Conservation (phyloP, 306 rosid genomes). For the Rosa persica region DNA sequence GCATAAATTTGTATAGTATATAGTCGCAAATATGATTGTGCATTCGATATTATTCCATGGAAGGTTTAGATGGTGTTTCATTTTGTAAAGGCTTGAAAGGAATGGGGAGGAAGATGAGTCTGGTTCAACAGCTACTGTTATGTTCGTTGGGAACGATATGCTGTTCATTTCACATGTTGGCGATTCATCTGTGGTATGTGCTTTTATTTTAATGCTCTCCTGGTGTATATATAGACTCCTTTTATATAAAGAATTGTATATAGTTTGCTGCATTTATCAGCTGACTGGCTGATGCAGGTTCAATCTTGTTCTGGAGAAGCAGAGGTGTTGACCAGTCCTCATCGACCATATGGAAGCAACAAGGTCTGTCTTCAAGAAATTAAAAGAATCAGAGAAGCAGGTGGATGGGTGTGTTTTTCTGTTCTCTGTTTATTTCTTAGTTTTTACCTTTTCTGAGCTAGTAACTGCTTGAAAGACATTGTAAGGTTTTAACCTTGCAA, state of each 20-base stretch:
- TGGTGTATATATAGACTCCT: not conserved
- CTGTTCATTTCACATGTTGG: slow-evolving; percentile 84
- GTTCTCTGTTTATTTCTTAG: slow-evolving; percentile 23
- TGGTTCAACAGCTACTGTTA: slow-evolving; percentile 83
- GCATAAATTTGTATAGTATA: not conserved
- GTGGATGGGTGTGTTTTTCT: slow-evolving; percentile 99
- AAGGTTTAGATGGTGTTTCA: slow-evolving; percentile 61
- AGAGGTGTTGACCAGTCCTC: slow-evolving; percentile 77
- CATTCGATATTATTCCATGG: slow-evolving; percentile 35
- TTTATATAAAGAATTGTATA: not conserved
- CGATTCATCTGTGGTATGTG: slow-evolving; percentile 82
- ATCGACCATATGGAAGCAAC: slow-evolving; percentile 93
- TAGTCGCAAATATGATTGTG: slow-evolving; percentile 35
- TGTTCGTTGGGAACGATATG: slow-evolving; percentile 58
- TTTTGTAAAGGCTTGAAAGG: slow-evolving; percentile 82
- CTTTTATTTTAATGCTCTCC: not conserved
- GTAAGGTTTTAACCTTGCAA: not conserved
- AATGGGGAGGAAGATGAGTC: slow-evolving; percentile 73
- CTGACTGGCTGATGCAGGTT: slow-evolving; percentile 56
- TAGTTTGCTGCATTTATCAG: slow-evolving; percentile 4
- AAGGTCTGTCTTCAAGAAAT: slow-evolving; percentile 77
- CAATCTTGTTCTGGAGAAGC: slow-evolving; percentile 79
- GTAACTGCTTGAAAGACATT: not conserved
- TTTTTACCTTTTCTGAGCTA: not conserved
- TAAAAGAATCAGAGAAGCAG: slow-evolving; percentile 96